A percentile compares a stretch with the other conserved stretches of the same genome.
Conservation (phyloP, 2,329 filamentous ascomycete species). For the Talaromyces sp. region DNA sequence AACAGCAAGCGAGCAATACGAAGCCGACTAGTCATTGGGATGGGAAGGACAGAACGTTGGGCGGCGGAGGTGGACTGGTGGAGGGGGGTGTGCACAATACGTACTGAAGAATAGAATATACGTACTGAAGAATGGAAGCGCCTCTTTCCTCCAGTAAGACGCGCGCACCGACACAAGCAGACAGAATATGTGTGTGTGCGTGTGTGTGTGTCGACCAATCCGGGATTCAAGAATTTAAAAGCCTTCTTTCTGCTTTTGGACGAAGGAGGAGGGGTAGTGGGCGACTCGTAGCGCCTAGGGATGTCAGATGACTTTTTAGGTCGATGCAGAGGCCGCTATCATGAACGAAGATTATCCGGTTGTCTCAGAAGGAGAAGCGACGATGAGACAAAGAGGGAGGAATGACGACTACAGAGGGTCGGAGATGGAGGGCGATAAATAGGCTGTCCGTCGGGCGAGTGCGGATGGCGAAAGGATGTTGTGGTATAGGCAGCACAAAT, state of each 20-base stretch:
- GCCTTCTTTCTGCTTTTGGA: neutral
- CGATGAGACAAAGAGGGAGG: slow-evolving; percentile 5
- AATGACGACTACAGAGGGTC: neutral
- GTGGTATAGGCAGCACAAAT: neutral
- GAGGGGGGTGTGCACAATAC: neutral
- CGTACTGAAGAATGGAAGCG: neutral
- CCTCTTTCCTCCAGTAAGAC: slow-evolving; percentile 6
- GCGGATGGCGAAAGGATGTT: neutral
- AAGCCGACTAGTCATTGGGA: slow-evolving; percentile 8
- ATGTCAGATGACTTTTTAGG: slow-evolving; percentile 16
- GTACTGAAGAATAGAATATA: slow-evolving; percentile 9
- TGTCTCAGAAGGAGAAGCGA: slow-evolving; percentile 6
- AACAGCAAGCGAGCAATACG: slow-evolving; percentile 9
- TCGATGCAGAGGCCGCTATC: neutral
- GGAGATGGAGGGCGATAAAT: neutral
- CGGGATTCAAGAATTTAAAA: neutral
- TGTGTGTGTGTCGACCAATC: neutral
- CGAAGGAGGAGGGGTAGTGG: neutral
- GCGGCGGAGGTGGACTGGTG: neutral
- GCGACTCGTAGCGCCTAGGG: slow-evolving; percentile 6
- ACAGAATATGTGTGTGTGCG: neutral
- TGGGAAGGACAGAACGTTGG: slow-evolving; percentile 4
- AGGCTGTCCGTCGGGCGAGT: neutral
- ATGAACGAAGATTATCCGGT: slow-evolving; percentile 2
- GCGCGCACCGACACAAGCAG: neutral